Evolutionary conservation across 495 filamentous ascomycete species (phyloP), one percentile per base, ranked within the genome.

Genomic region (Neurospora intermedia): DNA sequence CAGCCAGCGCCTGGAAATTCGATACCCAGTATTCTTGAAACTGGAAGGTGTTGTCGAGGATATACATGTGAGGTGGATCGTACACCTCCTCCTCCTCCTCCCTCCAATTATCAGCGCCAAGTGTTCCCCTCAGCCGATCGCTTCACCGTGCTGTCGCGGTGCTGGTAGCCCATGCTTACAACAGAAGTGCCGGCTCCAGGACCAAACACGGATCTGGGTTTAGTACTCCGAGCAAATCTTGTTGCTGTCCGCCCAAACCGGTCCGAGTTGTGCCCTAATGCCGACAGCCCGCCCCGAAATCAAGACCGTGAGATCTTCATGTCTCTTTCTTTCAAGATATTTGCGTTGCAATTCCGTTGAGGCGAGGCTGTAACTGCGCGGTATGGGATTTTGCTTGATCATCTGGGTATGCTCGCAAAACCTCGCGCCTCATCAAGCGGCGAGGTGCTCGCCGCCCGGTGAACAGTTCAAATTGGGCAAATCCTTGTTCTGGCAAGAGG

Each of bases 381-480:
- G 74, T 72, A 69, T 80, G 77, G 31, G 77, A 74, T 16, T 75
- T 73, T 18, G 73, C 77, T 40, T 82, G 77, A 72, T 84, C 82
- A 69, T 81, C 80, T 35, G 81, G 81, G 72, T 84, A 84, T 27
- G 82, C 85, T 54, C 84, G 85, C 54, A 91, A 81, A 4, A 91
- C 89, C 79, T 91, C 90, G 54, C 85, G 80, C 69, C 89, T 85
- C 91, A 94, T 94, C 48, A 90, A 71, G 43, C 87, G 82, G 13
- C 90, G 85, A 8, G 91, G 92, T 3, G 92, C 91, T 77, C 91
- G 86, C 35, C 91, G 82, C 23, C 91, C 92, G 10, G 91, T 91
- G 79, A 93, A 91, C 43, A 93, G 78, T 79, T 93, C 91, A 76
- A 92, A 93, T 76, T 93, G 91, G 6, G 91, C 90, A 80, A 91